phyloP scores from a whole-genome alignment of 2,329 filamentous ascomycete species.

The Westerdykella ornata region DNA sequence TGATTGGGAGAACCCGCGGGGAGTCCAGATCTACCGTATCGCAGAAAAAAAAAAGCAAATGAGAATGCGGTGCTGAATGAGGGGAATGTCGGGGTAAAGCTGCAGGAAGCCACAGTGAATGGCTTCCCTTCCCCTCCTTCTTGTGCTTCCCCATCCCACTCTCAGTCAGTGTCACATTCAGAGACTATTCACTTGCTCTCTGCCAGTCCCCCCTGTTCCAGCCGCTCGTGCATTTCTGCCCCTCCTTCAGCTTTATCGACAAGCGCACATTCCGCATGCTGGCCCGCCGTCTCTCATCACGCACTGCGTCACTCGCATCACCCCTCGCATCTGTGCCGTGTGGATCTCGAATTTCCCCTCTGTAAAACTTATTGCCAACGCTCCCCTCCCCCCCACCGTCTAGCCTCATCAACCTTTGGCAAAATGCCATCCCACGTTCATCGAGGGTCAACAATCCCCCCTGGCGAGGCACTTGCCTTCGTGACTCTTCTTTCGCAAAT shows the following conservation, averaged over 20 bases:
- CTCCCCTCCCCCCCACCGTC: no score
- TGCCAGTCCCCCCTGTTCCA: no score
- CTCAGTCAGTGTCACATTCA: no score
- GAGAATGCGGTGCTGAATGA: background rate
- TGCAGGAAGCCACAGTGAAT: background rate
- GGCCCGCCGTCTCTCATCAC: background rate
- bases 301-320: no score
- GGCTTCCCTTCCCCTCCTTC: background rate
- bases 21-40: background rate
- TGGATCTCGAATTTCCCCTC: background rate
- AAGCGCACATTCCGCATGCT: constrained; percentile 4
- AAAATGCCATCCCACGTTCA: constrained; percentile 18
- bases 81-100: background rate
- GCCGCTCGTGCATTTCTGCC: background rate
- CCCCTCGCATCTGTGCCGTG: no score
- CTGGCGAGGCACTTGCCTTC: background rate
- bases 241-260: constrained; percentile 11
- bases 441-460: background rate
- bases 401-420: constrained; percentile 11
- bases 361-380: constrained; percentile 15
- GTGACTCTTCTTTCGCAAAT: background rate
- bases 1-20: no score
- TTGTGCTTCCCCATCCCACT: background rate
- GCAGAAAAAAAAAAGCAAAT: background rate
- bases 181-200: no score